phyloP scores from a whole-genome alignment of 352 stramenopile genomes.

The Globisporangium mamillatum region DNA sequence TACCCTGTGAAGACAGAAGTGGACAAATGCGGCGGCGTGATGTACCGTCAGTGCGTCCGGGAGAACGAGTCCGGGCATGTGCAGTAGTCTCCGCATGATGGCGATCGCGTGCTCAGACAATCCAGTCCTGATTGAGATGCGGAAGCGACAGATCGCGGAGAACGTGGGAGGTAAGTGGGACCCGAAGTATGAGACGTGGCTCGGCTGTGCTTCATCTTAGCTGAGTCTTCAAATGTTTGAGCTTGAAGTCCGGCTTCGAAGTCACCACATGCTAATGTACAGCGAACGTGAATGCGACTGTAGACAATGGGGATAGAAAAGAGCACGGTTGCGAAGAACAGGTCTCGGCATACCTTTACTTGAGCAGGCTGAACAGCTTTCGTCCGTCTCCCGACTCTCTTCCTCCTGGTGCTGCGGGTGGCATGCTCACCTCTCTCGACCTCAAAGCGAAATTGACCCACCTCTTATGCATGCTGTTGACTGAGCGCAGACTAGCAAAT shows the following conservation, averaged over 20 bases:
- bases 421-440: too few species aligned
- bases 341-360: too few species aligned
- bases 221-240: neutral
- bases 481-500: too few species aligned
- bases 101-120: neutral
- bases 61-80: neutral
- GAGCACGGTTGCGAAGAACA: too few species aligned
- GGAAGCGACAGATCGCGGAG: neutral
- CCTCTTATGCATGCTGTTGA: too few species aligned
- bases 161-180: neutral
- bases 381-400: too few species aligned
- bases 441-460: too few species aligned
- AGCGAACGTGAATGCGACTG: too few species aligned
- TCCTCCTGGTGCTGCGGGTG: too few species aligned
- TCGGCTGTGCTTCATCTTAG: neutral
- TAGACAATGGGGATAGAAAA: too few species aligned
- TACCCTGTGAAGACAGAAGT: neutral
- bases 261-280: too few species aligned
- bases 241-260: neutral
- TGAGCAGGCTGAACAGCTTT: too few species aligned
- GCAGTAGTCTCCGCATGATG: neutral
- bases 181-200: neutral
- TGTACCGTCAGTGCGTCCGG: neutral
- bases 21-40: neutral
- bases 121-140: neutral